A percentile compares a stretch with the other conserved stretches of the same genome.
Conservation (phyloP, 1,284 basidiomycete species). For the Melampsora abietis-canadensis region DNA sequence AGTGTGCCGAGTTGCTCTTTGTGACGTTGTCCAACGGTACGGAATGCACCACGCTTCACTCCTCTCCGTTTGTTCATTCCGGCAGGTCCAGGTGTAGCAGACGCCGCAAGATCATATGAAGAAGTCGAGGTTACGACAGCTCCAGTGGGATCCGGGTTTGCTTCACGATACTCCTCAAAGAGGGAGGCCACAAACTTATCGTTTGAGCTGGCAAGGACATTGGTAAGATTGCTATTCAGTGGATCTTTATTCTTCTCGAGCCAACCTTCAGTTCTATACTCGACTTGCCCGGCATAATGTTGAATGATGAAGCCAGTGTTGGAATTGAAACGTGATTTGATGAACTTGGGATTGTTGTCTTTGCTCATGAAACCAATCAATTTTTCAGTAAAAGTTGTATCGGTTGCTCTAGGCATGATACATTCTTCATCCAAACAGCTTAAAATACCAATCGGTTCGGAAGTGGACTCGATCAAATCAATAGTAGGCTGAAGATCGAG, state of each 20-base stretch:
- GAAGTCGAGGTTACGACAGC: slow-evolving; percentile 54
- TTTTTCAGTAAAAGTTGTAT: slow-evolving; percentile 92
- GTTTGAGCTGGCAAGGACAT: slow-evolving; percentile 77
- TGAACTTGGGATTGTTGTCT: slow-evolving; percentile 66
- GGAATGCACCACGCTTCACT: slow-evolving; percentile 92
- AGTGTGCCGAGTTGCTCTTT: slow-evolving; percentile 91
- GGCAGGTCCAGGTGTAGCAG: slow-evolving; percentile 19
- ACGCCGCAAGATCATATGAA: slow-evolving; percentile 61
- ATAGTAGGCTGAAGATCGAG: slow-evolving; percentile 97
- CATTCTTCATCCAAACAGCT: slow-evolving; percentile 96
- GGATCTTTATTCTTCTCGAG: slow-evolving; percentile 99
- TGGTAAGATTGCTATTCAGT: slow-evolving; percentile 90
- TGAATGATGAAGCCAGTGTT: slow-evolving; percentile 85
- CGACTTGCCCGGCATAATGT: slow-evolving; percentile 95
- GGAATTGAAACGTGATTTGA: slow-evolving; percentile 73
- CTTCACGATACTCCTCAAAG: slow-evolving; percentile 74
- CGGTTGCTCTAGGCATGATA: slow-evolving; percentile 98
- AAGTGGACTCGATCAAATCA: slow-evolving; percentile 83
- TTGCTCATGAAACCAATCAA: slow-evolving; percentile 64
- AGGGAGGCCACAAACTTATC: slow-evolving; percentile 77
- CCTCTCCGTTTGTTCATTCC: slow-evolving; percentile 58
- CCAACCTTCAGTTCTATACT: slow-evolving; percentile 95
- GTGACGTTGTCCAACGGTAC: slow-evolving; percentile 91
- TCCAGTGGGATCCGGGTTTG: slow-evolving; percentile 50
- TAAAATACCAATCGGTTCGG: slow-evolving; percentile 75